Base-by-base conservation (phyloP, 2,329 filamentous ascomycete genomes). In the Didymella pomorum region DNA sequence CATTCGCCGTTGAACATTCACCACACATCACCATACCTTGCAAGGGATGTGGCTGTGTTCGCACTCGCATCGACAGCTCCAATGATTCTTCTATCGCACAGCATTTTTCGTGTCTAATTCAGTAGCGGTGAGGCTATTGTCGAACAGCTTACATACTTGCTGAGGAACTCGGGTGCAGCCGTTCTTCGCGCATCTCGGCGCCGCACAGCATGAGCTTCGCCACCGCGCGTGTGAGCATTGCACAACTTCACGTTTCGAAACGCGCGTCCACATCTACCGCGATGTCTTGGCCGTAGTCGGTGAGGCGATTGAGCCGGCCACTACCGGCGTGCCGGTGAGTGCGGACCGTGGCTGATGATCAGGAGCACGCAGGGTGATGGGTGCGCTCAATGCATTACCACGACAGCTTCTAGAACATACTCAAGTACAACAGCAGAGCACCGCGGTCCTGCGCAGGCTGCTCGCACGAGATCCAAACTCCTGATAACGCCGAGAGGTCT, bases 11-110 rank as follows among this genome's bases (percentile, higher is more conserved):
- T 46, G 39, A 57, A 56, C 54, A 31, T 41, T 23, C 37, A 41
- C 37, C 37, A 41, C 37, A 41, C 18, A 39, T 39, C 31, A 35
- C 31, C 31, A n/a, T 16, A 35, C 16, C 31, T 35, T 51, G 47
- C 54, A 51, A 56, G 54, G 54, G 33, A 51, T 49, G 56, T 46
- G 56, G 56, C 56, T 50, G 56, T 54, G 56, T 45, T 29, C 6
- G 39, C 39, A 23, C 21, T 42, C 41, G 37, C 18, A 21, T 35
- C 29, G 7, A 31, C 12, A 31, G 28, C 29, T 31, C 29, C 12
- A 31, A 31, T 12, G 29, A 12, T 31, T 12, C 11, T 14, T 4
- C 11, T 16, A 16, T 31, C 11, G 29, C 21, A 20, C 39, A 25
- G 25, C 14, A 42, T 31, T 46, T 46, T 42, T 46, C 25, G 45